Base-by-base conservation (phyloP, 129 eudicot genomes). In the Flaveria robusta region DNA sequence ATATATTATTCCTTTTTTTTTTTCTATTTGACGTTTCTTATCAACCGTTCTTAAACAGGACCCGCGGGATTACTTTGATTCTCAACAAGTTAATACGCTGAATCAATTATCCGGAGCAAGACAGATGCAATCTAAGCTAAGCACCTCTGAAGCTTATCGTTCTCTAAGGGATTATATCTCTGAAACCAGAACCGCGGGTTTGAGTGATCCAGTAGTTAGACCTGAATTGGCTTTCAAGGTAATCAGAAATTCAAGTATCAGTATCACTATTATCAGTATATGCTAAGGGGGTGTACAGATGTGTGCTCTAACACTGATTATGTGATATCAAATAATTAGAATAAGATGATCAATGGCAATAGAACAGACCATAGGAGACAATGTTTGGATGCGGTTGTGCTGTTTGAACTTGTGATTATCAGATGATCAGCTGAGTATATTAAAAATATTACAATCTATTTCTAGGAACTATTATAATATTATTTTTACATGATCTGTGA, bases 31-130 rank as follows among this genome's bases (percentile, higher is more conserved):
- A 41, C 66, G 60, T 60, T 55, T 72, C 51, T 81, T 47, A 75
- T 66, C 16, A 66, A 16, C 47, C 43, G 14, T 49, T 81, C 12
- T 68, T 81, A 69, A 39, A 72, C 88, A 95, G 99, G 99, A 95
- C 84, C 99, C 99, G 16, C 89, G 97, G 29, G 99, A 95, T 77
- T 95, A 95, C 86, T 95, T 95, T 60, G 90, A 95, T 62, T 95
- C 99, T 74, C 99, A 95, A 70, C 96, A 91, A 87, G 92, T 89
- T 16, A 88, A 82, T 87, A 86, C 97, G 45, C 34, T 82, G 64
- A 93, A 90, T 76, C 63, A 88, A 5, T 77, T 76, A 63, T 43
- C 82, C 52, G 93, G 90, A 74, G 68, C 82, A 45, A 83, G 74
- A 62, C 91, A 81, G 24, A 43, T 80, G 77, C 87, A 78, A 74